Conservation (phyloP, 352 stramenopile genomes). For the Aphanomyces astaci region DNA sequence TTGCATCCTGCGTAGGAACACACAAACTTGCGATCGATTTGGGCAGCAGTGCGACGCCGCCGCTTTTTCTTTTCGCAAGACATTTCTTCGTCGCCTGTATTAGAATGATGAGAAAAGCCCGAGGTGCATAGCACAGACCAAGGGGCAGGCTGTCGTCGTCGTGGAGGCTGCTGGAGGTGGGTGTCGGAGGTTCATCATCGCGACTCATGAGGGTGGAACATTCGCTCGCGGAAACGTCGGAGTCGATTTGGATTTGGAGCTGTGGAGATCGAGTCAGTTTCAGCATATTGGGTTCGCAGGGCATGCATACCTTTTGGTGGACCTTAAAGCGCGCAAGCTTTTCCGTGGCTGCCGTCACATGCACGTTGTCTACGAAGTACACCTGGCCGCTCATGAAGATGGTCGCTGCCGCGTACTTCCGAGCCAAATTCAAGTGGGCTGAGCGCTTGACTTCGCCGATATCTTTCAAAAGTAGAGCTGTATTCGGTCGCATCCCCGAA, state of each 20-base stretch:
- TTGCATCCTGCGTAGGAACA: conserved; percentile 49
- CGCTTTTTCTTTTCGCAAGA: conserved; percentile 46
- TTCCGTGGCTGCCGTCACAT: conserved; percentile 12
- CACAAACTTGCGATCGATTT: conserved; percentile 77
- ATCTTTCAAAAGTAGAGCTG: conserved; percentile 1
- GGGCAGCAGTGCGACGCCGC: conserved; percentile 51
- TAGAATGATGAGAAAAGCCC: not conserved
- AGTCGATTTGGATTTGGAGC: conserved; percentile 23
- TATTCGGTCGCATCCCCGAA: not conserved
- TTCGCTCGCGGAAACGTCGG: not conserved
- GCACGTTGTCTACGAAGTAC: conserved; percentile 19
- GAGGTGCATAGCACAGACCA: not conserved
- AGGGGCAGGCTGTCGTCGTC: not conserved
- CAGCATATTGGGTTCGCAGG: no score
- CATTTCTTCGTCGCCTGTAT: conserved; percentile 4
- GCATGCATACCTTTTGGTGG: conserved; percentile 11
- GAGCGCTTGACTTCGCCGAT: not conserved
- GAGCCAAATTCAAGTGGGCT: not conserved
- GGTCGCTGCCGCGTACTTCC: no score
- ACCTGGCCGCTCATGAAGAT: conserved; percentile 16
- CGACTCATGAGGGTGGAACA: conserved; percentile 8
- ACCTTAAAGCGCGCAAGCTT: conserved; percentile 22
- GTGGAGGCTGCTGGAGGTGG: not conserved
- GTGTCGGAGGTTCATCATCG: conserved; percentile 4
- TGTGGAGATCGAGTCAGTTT: not conserved